Base-by-base conservation (phyloP, 176 grass and related monocot species). In the Stipa capillata region DNA sequence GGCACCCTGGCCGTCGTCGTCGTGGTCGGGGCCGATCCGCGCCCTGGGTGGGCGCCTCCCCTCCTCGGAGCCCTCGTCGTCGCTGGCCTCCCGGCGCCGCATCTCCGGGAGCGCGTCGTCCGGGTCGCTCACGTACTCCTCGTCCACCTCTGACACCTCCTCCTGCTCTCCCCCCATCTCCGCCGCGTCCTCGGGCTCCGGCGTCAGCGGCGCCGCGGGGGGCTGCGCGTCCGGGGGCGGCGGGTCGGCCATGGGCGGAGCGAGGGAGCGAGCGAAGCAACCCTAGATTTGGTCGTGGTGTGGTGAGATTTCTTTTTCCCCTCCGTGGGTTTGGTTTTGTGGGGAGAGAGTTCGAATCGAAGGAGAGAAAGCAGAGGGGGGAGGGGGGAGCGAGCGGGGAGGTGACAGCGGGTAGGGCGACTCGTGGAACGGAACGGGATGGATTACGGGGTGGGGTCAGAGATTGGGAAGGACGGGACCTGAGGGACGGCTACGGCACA, bases 81-180 rank as follows among this genome's bases (percentile, higher is more conserved):
- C 93, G 32, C 92, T 93, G 58, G 92, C 92, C 78, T 95, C 90
- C 49, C 87, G 77, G 45, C 97, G 97, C 61, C 92, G 97, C 92
- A 93, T 87, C 73, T 79, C 55, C 5, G 92, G 90, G 15, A 99
- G 88, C 59, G 82, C 72, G 43, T 96, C 97, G 45, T 99, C 92
- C 16, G 90, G 90, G 82, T 99, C 97, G 83, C 88, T 91, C 86
- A 93, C 90, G 65, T 99, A 99, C 69, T 96, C 96, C 37, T 62
- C 84, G 1, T 69, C 40, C 40, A 69, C 65, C 40, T 69, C 40
- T 8, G 66, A 69, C 24, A 85, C 85, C 11, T 62, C 88, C 25
- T 61, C 62, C 16, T 28, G 61, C 29, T 33, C 85, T 23, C 4
- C 71, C 40, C 12, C 77, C 10, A n/a, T 32, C 29, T 52, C 79